Conservation (phyloP, 176 grass and related monocot genomes). For the Stipa capillata region DNA sequence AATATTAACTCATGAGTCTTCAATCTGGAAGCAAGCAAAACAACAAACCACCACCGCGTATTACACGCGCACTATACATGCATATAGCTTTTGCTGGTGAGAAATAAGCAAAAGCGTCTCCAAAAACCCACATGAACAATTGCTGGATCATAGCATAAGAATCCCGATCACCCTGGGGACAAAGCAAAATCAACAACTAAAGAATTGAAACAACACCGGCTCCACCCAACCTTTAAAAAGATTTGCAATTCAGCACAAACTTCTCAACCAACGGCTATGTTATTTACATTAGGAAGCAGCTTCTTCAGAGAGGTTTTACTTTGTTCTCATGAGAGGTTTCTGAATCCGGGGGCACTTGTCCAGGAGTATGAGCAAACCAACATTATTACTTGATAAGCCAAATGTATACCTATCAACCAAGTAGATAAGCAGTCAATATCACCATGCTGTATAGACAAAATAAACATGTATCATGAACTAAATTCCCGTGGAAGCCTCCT, state of each 20-base stretch:
- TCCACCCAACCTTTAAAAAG: slow-evolving; percentile 25
- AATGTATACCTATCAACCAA: slow-evolving; percentile 71
- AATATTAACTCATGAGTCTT: background rate
- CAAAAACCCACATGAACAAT: slow-evolving; percentile 16
- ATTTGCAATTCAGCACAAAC: slow-evolving; percentile 10
- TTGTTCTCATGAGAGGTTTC: slow-evolving; percentile 30
- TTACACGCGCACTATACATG: slow-evolving; percentile 34
- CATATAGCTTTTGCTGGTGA: slow-evolving; percentile 31
- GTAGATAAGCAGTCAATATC: slow-evolving; percentile 12
- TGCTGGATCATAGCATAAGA: slow-evolving; percentile 10
- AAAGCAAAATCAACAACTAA: slow-evolving; percentile 22
- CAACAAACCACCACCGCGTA: background rate
- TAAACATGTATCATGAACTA: background rate
- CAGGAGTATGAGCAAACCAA: slow-evolving; percentile 68
- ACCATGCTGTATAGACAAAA: slow-evolving; percentile 4
- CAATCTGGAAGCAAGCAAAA: slow-evolving; percentile 9
- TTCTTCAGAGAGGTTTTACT: slow-evolving; percentile 10
- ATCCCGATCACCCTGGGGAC: background rate
- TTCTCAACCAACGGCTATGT: slow-evolving; percentile 37
- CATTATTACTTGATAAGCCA: slow-evolving; percentile 67
- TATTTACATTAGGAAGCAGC: slow-evolving; percentile 41
- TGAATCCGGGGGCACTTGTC: slow-evolving; percentile 67
- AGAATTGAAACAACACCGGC: slow-evolving; percentile 34
- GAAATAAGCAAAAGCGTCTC: slow-evolving; percentile 21
- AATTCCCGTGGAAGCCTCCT: background rate